Evolutionary conservation across 2,329 filamentous ascomycete genomes (phyloP), one percentile per base, ranked within the genome.

Genomic region (Penicillium sp.): DNA sequence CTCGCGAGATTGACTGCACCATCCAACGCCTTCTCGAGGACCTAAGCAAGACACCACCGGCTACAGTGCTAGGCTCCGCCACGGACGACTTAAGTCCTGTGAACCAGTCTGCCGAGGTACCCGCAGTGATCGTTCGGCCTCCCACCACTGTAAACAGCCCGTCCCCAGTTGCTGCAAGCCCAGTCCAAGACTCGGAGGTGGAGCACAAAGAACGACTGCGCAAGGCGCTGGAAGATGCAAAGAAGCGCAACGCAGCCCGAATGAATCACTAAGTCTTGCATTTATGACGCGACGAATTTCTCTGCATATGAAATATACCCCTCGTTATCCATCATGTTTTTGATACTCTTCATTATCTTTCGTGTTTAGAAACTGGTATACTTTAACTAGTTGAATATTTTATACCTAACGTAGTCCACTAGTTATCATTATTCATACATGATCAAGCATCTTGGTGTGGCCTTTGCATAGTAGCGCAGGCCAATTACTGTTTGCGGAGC

Each of bases 151-250:
- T 47, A 11, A 50, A 59, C 5, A 50, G 36, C 42, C 31, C 39
- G 41, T 5, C 44, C 16, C 31, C 54, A 23, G 40, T 26, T 34
- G 38, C 44, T 11, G 34, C 46, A 18, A 28, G 26, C 11, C 47
- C 27, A 38, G 47, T 45, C 8, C 29, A 53, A 16, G 54, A 60
- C 11, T 61, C 62, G 14, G 69, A 73, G 44, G 55, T 61, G 10
- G 71, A 74, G 49, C 74, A 74, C 55, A 68, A 75, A 49, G 65
- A 70, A 48, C 68, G 76, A 52, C 58, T 78, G 40, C 72, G 70
- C 37, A 72, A 65, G 52, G 77, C 77, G 26, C 59, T 80, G 44
- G 75, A 79, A 50, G 72, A 74, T 46, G 77, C 77, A 7, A 79
- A 79, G 65, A 72, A 67, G 62, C 69, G 77, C 51, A 79, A 80